These are phyloP conservation scores for Cladophialophora psammophila DNA, from an alignment of 2,329 filamentous ascomycete genomes.

Conservation along the genomic window DNA sequence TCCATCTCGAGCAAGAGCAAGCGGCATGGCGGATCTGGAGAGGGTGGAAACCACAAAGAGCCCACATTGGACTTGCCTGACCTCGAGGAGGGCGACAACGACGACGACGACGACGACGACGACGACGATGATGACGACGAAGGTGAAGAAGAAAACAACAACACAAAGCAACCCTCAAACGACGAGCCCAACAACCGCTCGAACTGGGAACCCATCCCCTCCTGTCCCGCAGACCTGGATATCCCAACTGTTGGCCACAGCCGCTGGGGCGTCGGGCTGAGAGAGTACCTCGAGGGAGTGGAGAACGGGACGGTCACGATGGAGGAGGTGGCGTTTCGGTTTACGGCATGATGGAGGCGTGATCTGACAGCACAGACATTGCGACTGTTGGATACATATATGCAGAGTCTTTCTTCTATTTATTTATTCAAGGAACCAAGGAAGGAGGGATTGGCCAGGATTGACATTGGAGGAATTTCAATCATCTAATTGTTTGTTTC, in stretches of 20 bases:
- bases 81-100: not conserved
- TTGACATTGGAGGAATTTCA: too few relatives aligned
- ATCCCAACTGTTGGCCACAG: constrained; percentile 26
- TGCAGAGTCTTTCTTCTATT: too few relatives aligned
- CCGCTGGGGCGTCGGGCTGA: constrained; percentile 31
- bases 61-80: constrained; percentile 13
- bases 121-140: not conserved
- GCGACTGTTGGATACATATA: too few relatives aligned
- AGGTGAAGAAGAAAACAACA: not conserved
- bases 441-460: too few relatives aligned
- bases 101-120: not conserved
- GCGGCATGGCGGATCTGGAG: constrained; percentile 29
- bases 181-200: constrained; percentile 23
- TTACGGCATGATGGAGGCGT: not conserved
- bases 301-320: constrained; percentile 30
- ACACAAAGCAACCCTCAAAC: constrained; percentile 5
- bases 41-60: constrained; percentile 24
- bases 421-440: too few relatives aligned
- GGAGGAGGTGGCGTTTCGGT: constrained; percentile 30
- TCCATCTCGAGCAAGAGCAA: not conserved
- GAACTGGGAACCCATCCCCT: constrained; percentile 28
- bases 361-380: not conserved
- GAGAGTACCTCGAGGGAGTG: constrained; percentile 30
- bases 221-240: constrained; percentile 32
- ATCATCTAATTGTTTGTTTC: too few relatives aligned